Evolutionary conservation across 2,329 filamentous ascomycete genomes (phyloP).

Genomic region (Phialemoniopsis sp.): DNA sequence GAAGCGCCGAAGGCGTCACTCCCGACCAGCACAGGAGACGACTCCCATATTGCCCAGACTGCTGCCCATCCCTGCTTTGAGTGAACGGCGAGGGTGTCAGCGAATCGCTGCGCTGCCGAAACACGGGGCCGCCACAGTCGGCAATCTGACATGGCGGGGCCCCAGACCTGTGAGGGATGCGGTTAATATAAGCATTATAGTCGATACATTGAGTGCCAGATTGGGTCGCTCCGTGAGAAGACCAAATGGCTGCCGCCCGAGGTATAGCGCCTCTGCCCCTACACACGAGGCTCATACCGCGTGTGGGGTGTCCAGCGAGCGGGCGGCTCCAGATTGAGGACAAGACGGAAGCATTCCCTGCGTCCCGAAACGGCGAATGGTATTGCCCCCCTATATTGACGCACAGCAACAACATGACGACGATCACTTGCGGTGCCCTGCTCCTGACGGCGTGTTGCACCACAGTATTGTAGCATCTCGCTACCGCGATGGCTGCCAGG

Average conservation of each 20-base stretch:
- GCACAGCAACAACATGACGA: conserved; percentile 1
- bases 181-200: conserved; percentile 14
- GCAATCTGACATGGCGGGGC: conserved; percentile 17
- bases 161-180: conserved; percentile 12
- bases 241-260: background rate
- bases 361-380: conserved; percentile 12
- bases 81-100: conserved; percentile 8
- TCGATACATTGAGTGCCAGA: conserved; percentile 17
- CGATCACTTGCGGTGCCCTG: conserved; percentile 1
- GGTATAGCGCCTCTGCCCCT: conserved; percentile 1
- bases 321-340: conserved; percentile 6
- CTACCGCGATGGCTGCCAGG: too few relatives aligned
- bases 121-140: conserved; percentile 11
- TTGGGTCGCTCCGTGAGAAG: conserved; percentile 7
- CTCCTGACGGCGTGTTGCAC: too few relatives aligned
- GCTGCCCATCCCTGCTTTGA: conserved; percentile 11
- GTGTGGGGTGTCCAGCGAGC: conserved; percentile 3
- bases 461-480: too few relatives aligned
- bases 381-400: conserved; percentile 1
- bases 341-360: conserved; percentile 15
- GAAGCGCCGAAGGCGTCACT: conserved; percentile 14
- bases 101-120: conserved; percentile 7
- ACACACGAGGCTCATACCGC: conserved; percentile 16
- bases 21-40: conserved; percentile 11
- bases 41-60: conserved; percentile 14